Evolutionary conservation across 805 yeast species (phyloP), one percentile per base, ranked within the genome.

Genomic region (Saturnispora halmiae): DNA sequence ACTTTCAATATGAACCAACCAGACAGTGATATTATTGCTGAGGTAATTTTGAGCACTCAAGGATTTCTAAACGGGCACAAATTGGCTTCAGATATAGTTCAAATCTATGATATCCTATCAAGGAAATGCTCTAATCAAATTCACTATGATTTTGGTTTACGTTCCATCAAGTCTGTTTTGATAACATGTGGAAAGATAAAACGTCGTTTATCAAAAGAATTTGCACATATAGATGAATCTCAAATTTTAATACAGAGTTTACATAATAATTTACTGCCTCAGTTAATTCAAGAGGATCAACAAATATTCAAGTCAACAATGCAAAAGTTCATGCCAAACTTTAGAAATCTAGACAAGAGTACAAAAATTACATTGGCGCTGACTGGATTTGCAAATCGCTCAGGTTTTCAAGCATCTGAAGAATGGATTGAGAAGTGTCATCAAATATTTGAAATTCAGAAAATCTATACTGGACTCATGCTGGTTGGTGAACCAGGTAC

Each of bases 91-190:
- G 58, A 55, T 3, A 60, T 82, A 14, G 83, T 81, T 0, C 66
- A 72, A 0, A 66, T 84, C 24, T 80, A 85, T 46, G 45, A 46
- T 1, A 54, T 53, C 1, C 55, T 90, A n/a, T 52, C 56, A 2
- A n/a, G 13, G 0, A 37, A 43, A 0, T 58, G 75, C 10, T 67
- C 82, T 0, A 18, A 45, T 0, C 95, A 85, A 52, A 53, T 58
- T 4, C 96, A 90, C 54, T 90, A 90, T 51, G 96, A 90, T 52
- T 90, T 90, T 69, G 95, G 96, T 0, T 61, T 90, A 32, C 68
- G 97, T 44, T 79, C 95, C 0, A 57, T 90, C 43, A 90, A 88
- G 52, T 68, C 77, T 29, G 73, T 79, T 1, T 56, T 90, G 14
- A 59, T 65, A 7, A 71, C 70, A 41, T 77, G 88, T 47, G 84